Evolutionary conservation across 1,139 yeast genomes (phyloP).

Genomic region (Blastobotrys serpentis): DNA sequence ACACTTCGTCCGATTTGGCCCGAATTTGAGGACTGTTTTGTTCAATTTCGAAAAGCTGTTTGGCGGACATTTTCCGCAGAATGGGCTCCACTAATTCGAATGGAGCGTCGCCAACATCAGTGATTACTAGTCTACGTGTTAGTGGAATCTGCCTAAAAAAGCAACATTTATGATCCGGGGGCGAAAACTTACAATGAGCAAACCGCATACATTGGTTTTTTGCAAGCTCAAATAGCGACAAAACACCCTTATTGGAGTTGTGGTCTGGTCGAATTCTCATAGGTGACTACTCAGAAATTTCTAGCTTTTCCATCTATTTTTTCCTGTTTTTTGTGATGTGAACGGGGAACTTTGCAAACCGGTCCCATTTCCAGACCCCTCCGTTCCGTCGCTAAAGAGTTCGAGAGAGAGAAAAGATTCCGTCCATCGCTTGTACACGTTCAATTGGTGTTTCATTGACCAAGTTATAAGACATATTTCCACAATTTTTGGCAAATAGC

Average conservation of each 20-base stretch:
- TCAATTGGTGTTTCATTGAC: no score
- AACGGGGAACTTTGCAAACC: background rate
- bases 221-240: constrained; percentile 18
- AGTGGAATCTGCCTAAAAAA: no score
- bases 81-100: constrained; percentile 35
- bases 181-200: constrained; percentile 19
- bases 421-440: no score
- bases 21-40: constrained; percentile 30
- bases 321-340: no score
- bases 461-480: no score
- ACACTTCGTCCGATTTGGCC: constrained; percentile 26
- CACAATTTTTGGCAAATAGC: no score
- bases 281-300: background rate
- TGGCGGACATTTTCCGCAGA: constrained; percentile 28
- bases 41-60: constrained; percentile 32
- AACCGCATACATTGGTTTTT: constrained; percentile 22
- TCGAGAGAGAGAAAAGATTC: no score
- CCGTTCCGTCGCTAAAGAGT: background rate
- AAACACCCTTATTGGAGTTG: constrained; percentile 11
- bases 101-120: constrained; percentile 35
- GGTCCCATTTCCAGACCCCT: background rate
- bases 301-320: background rate
- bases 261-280: constrained; percentile 1
- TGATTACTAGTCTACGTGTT: constrained; percentile 28
- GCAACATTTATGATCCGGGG: no score